Evolutionary conservation across 148 eudicot genomes (phyloP).

Genomic region (Vaccinium darrowii): DNA sequence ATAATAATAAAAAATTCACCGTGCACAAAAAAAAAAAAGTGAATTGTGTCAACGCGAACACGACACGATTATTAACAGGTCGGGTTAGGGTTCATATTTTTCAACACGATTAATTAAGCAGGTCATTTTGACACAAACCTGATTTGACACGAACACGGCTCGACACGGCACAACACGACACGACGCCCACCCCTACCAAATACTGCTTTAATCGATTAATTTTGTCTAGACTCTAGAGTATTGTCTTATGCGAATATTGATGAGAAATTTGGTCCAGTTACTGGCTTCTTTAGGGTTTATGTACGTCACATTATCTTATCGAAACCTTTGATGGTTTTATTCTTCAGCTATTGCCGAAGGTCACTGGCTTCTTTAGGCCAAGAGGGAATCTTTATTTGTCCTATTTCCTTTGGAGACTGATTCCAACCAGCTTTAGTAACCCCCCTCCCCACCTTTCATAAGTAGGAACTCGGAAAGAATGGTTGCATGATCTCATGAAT

Average conservation of each 20-base stretch:
- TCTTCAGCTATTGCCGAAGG: background rate
- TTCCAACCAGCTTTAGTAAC: background rate
- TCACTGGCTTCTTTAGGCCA: background rate
- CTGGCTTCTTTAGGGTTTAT: background rate
- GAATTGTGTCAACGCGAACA: too few species aligned
- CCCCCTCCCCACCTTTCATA: too few species aligned
- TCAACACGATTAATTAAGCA: too few species aligned
- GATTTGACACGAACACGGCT: too few species aligned
- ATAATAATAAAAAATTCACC: too few species aligned
- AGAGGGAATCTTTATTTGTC: background rate
- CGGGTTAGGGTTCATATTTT: too few species aligned
- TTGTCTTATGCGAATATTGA: background rate
- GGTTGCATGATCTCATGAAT: background rate
- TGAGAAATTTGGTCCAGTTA: background rate
- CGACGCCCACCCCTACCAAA: background rate
- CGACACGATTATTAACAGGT: too few species aligned
- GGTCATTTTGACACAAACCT: too few species aligned
- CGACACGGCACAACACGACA: too few species aligned
- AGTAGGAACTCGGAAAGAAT: background rate
- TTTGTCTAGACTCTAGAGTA: background rate
- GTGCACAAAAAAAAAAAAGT: too few species aligned
- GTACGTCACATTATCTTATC: background rate
- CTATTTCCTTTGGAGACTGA: background rate
- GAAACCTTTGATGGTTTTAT: background rate
- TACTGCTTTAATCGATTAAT: background rate